Evolutionary conservation across 2,329 filamentous ascomycete species (phyloP), one percentile per base, ranked within the genome.

Genomic region (Ilyonectria robusta): DNA sequence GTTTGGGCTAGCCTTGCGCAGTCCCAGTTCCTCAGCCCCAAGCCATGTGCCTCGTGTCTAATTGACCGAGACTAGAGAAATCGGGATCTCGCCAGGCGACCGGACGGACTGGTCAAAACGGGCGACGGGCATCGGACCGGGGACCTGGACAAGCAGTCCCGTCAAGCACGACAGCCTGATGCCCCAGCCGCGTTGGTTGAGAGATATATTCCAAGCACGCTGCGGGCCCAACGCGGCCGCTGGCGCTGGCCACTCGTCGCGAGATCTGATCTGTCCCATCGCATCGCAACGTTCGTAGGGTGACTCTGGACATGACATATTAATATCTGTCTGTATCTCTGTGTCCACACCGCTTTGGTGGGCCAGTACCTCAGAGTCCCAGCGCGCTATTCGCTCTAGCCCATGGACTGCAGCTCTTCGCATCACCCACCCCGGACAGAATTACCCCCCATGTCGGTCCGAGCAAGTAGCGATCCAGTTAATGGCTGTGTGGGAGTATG

Each of bases 311-410:
- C 73, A 72, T 75, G 73, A 75, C 73, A 75, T 74, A 75, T 75
- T 75, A 64, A 75, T 75, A 75, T 75, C 66, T 75, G 73, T 75
- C 73, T 67, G 63, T 75, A 75, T 75, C 73, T 74, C 51, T 63
- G 71, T 62, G 67, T 54, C 73, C 73, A 75, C 73, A 75, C 73
- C 71, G 73, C 73, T 58, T 51, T 54, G 65, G 71, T 72, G 73
- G 73, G 70, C 65, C 71, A 11, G 55, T 31, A 33, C 68, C 69
- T 65, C 55, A 47, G 48, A 69, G 40, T 63, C 40, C 59, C 54
- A 48, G 55, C 60, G 62, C 62, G 29, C 65, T 53, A 72, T 70
- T 68, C 61, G 65, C 60, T 63, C 46, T 17, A 37, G 53, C 50
- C 50, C 62, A 48, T 64, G 59, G 40, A 29, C 62, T 66, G 62